These are phyloP conservation scores for Cyberlindnera meyerae DNA, from an alignment of 805 yeast genomes.

Conservation along the genomic window DNA sequence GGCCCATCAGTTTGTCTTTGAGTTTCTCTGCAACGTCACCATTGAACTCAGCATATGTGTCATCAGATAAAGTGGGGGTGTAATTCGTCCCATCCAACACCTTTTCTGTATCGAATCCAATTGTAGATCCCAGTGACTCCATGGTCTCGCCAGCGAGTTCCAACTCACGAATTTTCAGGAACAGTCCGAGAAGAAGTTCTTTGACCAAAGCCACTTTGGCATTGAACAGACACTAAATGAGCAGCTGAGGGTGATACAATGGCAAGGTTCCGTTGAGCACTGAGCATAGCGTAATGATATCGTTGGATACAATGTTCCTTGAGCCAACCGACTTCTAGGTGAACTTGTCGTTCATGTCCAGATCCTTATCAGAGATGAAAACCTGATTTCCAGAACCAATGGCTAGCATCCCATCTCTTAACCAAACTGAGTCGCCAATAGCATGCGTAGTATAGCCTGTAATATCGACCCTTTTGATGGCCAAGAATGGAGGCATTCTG, in stretches of 20 bases:
- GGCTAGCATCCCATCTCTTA: slow-evolving; percentile 70
- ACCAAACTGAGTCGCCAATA: slow-evolving; percentile 89
- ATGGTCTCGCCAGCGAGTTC: slow-evolving; percentile 34
- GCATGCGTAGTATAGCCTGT: slow-evolving; percentile 67
- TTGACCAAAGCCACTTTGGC: slow-evolving; percentile 53
- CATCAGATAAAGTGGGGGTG: slow-evolving; percentile 23
- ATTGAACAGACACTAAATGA: slow-evolving; percentile 68
- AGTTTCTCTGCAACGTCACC: slow-evolving; percentile 42
- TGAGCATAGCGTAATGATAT: slow-evolving; percentile 63
- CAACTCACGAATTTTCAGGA: slow-evolving; percentile 48
- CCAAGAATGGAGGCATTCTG: slow-evolving; percentile 68
- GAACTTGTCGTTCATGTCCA: slow-evolving; percentile 51
- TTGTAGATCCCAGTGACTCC: slow-evolving; percentile 24
- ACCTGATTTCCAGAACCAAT: slow-evolving; percentile 89
- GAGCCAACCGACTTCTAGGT: slow-evolving; percentile 55
- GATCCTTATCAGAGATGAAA: slow-evolving; percentile 67
- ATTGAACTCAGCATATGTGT: slow-evolving; percentile 39
- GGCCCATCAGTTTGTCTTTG: slow-evolving; percentile 54
- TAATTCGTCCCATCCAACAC: slow-evolving; percentile 20
- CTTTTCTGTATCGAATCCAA: slow-evolving; percentile 27
- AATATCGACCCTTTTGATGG: slow-evolving; percentile 69
- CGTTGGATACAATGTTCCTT: slow-evolving; percentile 46
- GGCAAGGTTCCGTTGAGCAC: slow-evolving; percentile 88
- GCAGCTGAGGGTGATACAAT: slow-evolving; percentile 82
- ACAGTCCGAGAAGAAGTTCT: slow-evolving; percentile 50